Percentiles rank a stretch among this genome's conserved stretches.
phyloP scores from a whole-genome alignment of 2,329 filamentous ascomycete genomes.

The Ceratocystiopsis brevicomis region DNA sequence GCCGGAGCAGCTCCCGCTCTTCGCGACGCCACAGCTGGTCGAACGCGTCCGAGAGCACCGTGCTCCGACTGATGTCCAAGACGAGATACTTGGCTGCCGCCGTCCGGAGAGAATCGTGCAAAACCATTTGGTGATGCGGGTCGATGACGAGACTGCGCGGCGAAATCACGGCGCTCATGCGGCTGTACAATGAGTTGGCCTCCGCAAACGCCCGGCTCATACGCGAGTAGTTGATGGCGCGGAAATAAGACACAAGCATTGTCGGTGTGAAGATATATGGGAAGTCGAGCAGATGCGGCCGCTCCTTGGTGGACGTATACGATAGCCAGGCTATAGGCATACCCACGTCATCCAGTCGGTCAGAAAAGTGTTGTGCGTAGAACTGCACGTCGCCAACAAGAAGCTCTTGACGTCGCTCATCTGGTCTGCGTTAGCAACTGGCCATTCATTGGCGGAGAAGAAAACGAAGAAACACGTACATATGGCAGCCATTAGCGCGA shows the following conservation, averaged over 20 bases:
- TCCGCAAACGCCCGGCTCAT: conserved; percentile 70
- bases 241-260: conserved; percentile 64
- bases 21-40: conserved; percentile 82
- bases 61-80: conserved; percentile 45
- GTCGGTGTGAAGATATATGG: conserved; percentile 61
- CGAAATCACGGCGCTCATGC: conserved; percentile 36
- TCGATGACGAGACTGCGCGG: conserved; percentile 36
- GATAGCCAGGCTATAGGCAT: conserved; percentile 56
- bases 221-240: conserved; percentile 66
- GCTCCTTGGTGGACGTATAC: conserved; percentile 40
- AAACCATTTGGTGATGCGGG: conserved; percentile 37
- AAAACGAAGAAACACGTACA: conserved; percentile 30
- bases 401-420: conserved; percentile 42
- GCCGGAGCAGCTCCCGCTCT: conserved; percentile 61
- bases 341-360: conserved; percentile 54
- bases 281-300: conserved; percentile 58
- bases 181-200: conserved; percentile 36
- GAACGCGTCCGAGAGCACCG: conserved; percentile 55
- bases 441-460: not conserved
- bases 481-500: conserved; percentile 54
- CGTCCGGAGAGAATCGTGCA: conserved; percentile 44
- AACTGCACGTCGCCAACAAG: conserved; percentile 53
- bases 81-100: conserved; percentile 55
- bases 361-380: conserved; percentile 54
- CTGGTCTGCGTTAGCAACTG: conserved; percentile 17